Base-by-base conservation (phyloP, 495 filamentous ascomycete genomes). In the Penicilliopsis zonata region DNA sequence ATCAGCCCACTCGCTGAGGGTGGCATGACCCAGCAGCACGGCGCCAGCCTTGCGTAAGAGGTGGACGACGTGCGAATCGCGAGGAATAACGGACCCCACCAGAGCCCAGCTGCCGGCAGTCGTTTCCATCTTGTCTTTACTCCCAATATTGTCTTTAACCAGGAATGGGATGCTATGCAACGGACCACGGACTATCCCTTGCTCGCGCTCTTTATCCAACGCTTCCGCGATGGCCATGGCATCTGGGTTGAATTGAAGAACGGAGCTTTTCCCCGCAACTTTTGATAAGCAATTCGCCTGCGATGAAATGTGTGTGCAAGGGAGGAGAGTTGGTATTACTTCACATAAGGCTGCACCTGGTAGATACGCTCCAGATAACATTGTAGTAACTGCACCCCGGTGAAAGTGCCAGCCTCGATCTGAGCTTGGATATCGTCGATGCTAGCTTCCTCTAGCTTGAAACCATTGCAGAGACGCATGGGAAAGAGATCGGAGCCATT, bases 101-200 rank as follows among this genome's bases (percentile, higher is more conserved):
- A 84, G 63, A 28, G 72, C 74, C 60, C 59, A 69, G 46, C 59
- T 66, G 17, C 64, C 64, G 13, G 64, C 68, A 3, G 74, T 80
- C 14, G 77, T 81, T 44, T 78, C 70, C 76, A 83, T 75, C 26
- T 67, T 62, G 38, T 84, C 46, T 29, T 65, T 66, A 2, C 72
- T 77, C 13, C 70, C 79, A 35, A 83, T 82, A 55, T 80, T 85
- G 57, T 84, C 77, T 52, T 84, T 84, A 38, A 82, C 67, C 12
- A 81, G 50, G 51, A 82, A 76, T 2, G 80, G 80, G 35, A 86
- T 78, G 13, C 78, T 78, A 46, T 86, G 79, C 1, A 84, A 61
- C 4, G 69, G 69, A 18, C 75, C 65, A 13, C 75, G 66, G 9
- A 75, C 53, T 19, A 43, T 57, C 9, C 76, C 75, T 1, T 49